Evolutionary conservation across 306 rosid species (phyloP).

Genomic region (Ammopiptanthus mongolicus): DNA sequence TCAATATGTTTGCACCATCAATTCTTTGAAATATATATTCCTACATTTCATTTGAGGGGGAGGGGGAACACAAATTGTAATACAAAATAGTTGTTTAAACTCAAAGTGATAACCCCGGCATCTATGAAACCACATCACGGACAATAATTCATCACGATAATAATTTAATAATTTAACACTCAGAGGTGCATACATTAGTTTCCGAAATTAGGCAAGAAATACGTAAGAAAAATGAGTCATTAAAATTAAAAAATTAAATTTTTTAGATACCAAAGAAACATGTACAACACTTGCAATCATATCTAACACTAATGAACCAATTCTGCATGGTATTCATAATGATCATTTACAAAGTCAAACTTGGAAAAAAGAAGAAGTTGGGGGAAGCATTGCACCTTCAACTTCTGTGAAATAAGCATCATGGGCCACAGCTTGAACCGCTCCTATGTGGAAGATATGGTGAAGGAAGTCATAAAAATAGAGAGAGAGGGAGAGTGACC

Average conservation of each 20-base stretch:
- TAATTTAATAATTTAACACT: no score
- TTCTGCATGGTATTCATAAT: no score
- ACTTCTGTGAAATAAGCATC: conserved; percentile 67
- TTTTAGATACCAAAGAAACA: no score
- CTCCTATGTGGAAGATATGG: conserved; percentile 57
- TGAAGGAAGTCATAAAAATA: no score
- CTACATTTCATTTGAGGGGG: no score
- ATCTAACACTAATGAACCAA: no score
- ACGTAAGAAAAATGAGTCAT: no score
- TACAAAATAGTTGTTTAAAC: neutral
- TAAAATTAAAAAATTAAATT: no score
- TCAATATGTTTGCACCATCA: conserved; percentile 31
- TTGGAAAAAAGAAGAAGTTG: neutral
- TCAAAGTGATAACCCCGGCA: neutral
- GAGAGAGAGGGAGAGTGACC: no score
- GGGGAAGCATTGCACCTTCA: conserved; percentile 47
- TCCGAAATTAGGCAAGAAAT: no score
- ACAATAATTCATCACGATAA: neutral
- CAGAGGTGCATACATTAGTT: no score
- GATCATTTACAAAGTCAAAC: neutral
- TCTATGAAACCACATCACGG: conserved; percentile 6
- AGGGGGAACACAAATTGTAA: neutral
- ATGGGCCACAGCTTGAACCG: conserved; percentile 70
- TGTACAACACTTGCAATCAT: no score
- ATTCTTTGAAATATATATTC: neutral